Conservation (phyloP, 2,329 filamentous ascomycete species). For the Cryphonectria parasitica region DNA sequence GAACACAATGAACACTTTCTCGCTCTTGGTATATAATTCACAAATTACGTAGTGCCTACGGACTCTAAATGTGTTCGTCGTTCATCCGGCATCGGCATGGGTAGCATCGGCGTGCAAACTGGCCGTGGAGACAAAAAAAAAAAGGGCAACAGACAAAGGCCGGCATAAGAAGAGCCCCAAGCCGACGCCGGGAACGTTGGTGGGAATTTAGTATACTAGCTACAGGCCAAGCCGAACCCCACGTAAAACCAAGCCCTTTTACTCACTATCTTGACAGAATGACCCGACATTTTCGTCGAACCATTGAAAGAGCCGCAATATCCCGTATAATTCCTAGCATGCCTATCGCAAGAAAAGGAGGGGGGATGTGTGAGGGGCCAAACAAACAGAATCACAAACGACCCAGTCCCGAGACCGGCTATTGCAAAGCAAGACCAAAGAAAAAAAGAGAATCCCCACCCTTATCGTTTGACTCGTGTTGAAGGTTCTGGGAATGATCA, state of each 20-base stretch:
- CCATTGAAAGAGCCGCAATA: not conserved
- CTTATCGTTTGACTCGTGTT: conserved; percentile 6
- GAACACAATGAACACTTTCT: not conserved
- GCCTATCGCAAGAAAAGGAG: not conserved
- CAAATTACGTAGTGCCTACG: not conserved
- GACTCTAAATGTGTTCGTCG: not conserved
- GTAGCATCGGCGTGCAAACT: not conserved
- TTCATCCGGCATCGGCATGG: conserved; percentile 29
- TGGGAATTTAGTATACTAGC: not conserved
- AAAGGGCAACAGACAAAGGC: not conserved
- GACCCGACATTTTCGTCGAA: not conserved
- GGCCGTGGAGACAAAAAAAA: not conserved
- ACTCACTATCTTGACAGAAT: not conserved
- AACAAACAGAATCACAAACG: not conserved
- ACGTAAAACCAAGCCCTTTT: not conserved
- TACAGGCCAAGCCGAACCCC: not conserved
- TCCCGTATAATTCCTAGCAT: not conserved
- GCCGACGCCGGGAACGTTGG: not conserved
- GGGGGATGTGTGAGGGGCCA: no score
- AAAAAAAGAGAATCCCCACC: not conserved
- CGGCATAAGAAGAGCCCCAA: not conserved
- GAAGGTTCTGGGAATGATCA: not conserved
- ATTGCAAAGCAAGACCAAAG: not conserved
- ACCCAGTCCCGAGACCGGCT: conserved; percentile 7
- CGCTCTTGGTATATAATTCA: not conserved